Evolutionary conservation across 352 stramenopile species (phyloP), one percentile per base, ranked within the genome.

Genomic region (Globisporangium solare): DNA sequence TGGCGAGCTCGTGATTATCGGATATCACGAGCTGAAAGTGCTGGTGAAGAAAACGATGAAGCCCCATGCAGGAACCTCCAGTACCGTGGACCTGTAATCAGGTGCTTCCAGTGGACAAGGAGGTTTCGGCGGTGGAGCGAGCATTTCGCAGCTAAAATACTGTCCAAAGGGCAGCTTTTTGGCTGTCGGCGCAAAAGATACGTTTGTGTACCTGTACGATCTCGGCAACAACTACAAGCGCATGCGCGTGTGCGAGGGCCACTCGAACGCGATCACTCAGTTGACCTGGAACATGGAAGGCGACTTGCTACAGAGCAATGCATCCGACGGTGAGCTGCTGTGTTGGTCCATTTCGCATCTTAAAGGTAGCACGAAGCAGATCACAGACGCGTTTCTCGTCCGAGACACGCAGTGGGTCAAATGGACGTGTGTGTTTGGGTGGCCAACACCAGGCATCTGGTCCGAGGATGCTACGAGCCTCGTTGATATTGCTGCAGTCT

Each of bases 281-380:
- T 69, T 98, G 39, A 95, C 97, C 37, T 98, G 94, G 73, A 96
- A 74, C 43, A 66, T 40, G 10, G 85, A 96, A 13, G 71, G 75
- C 4, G 77, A 83, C 32, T 85, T 94, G 27, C 46, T 98, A 2
- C 76, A 88, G 47, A 92, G 71, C 52, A 97, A 96, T 54, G 71
- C 80, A 14, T 66, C 70, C 6, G 77, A 90, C 51, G 74, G 80
- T 6, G 80, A 90, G 35, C 68, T 88, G 40, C 50, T 88, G 10
- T 71, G 83, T 51, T 90, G 80, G 80, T 61, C 72, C 13, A 31
- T 80, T 15, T 61, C 68, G 18, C 50, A 65, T 0, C 56, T 60
- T 0, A 72, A 67, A 27, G 65, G 64, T 7, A 68, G 58, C 31
- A 67, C 68, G 18, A 88, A 86, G 54, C 77, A 88, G 51, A 76